phyloP scores from a whole-genome alignment of 2,329 filamentous ascomycete genomes.

The Rutstroemia sp. region DNA sequence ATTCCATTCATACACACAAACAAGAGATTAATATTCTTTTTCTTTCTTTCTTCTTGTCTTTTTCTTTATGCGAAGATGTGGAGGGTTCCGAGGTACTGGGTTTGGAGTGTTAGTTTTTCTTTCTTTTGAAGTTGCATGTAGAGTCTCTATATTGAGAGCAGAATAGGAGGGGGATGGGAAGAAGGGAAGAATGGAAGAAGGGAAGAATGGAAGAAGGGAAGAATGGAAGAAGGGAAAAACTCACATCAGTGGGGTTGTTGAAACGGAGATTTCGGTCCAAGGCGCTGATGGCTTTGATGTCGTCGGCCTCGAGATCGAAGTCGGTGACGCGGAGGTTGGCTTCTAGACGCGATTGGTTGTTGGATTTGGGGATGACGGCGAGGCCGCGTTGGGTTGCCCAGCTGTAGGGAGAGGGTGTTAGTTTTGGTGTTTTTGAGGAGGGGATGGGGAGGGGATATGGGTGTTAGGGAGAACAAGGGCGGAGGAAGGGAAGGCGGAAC shows the following conservation, averaged over 20 bases:
- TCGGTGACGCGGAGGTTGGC: conserved; percentile 60
- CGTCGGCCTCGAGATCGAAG: conserved; percentile 59
- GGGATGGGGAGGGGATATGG: too few species aligned
- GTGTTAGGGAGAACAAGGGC: neutral
- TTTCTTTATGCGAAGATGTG: conserved; percentile 43
- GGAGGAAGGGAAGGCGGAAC: too few species aligned
- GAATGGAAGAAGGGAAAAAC: neutral
- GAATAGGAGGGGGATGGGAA: too few species aligned
- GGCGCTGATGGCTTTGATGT: conserved; percentile 58
- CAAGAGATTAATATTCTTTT: neutral
- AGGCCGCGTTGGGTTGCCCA: conserved; percentile 81
- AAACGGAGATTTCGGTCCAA: conserved; percentile 64
- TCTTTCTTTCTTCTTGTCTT: neutral
- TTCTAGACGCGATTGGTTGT: conserved; percentile 45
- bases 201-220: too few species aligned
- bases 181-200: too few species aligned
- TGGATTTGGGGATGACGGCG: conserved; percentile 77
- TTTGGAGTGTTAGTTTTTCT: conserved; percentile 2
- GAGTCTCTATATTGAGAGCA: too few species aligned
- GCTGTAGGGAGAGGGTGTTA: conserved; percentile 35
- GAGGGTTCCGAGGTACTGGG: conserved; percentile 40
- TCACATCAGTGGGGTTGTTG: conserved; percentile 60
- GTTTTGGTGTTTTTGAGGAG: neutral
- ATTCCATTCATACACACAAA: too few species aligned
- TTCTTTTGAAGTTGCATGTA: neutral